Evolutionary conservation across 2,329 filamentous ascomycete species (phyloP).

Genomic region (Xylaria sp.): DNA sequence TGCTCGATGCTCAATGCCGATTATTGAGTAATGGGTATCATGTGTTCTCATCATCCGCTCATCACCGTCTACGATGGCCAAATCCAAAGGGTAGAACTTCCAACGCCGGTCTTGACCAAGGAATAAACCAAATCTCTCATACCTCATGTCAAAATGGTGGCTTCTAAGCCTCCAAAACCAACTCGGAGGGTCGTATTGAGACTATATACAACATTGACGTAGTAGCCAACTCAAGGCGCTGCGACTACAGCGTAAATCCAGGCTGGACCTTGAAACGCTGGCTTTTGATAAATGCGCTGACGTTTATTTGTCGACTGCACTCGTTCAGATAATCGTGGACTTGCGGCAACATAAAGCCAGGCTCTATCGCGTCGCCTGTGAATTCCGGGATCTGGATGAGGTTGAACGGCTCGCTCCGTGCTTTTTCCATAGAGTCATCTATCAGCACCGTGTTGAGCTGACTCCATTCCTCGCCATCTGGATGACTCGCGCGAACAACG

Average conservation of each 20-base stretch:
- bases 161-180: neutral
- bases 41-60: constrained; percentile 6
- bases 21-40: constrained; percentile 21
- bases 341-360: constrained; percentile 55
- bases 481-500: constrained; percentile 51
- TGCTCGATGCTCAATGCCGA: constrained; percentile 1
- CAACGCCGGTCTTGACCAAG: neutral
- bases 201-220: neutral
- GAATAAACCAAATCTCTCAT: neutral
- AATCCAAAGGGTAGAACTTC: neutral
- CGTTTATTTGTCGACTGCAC: constrained; percentile 60
- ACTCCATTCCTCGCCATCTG: constrained; percentile 63
- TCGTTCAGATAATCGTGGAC: constrained; percentile 67
- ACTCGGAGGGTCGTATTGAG: neutral
- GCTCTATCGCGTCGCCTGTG: constrained; percentile 50
- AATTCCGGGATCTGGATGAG: constrained; percentile 84
- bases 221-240: neutral
- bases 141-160: neutral
- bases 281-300: constrained; percentile 65
- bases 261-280: constrained; percentile 54
- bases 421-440: constrained; percentile 85
- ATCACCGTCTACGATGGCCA: neutral
- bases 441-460: constrained; percentile 89
- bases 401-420: constrained; percentile 81
- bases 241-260: constrained; percentile 25